Evolutionary conservation across 1,284 basidiomycete genomes (phyloP).

Genomic region (Wallemia hederae): DNA sequence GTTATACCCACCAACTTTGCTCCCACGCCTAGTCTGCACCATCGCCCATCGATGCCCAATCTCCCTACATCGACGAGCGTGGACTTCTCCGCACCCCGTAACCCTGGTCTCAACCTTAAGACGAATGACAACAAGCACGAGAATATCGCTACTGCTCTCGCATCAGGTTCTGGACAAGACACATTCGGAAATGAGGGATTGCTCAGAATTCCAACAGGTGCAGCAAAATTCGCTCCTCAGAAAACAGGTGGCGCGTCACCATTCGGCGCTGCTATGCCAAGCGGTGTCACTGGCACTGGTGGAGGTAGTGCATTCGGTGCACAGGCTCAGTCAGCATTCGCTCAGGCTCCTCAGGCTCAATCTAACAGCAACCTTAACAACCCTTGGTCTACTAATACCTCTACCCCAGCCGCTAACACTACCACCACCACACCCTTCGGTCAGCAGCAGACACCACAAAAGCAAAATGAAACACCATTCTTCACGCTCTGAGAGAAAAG

Average conservation of each 20-base stretch:
- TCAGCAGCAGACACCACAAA: not conserved
- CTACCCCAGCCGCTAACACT: not conserved
- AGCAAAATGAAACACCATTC: not conserved
- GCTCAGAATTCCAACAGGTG: slow-evolving; percentile 21
- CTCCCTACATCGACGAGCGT: slow-evolving; percentile 1
- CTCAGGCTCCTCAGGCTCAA: not conserved
- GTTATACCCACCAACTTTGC: slow-evolving; percentile 2
- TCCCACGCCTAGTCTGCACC: slow-evolving; percentile 5
- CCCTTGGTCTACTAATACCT: not conserved
- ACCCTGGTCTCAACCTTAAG: not conserved
- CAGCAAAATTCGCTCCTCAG: not conserved
- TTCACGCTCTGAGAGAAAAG: not conserved
- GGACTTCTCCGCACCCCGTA: not conserved
- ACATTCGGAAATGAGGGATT: slow-evolving; percentile 71
- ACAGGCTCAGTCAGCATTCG: not conserved
- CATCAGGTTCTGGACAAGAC: slow-evolving; percentile 20
- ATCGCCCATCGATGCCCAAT: slow-evolving; percentile 6
- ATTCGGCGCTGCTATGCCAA: not conserved
- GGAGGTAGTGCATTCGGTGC: not conserved
- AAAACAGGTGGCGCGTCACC: not conserved
- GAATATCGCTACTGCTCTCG: slow-evolving; percentile 9
- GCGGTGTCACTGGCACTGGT: not conserved
- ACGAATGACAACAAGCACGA: not conserved
- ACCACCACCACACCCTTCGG: not conserved
- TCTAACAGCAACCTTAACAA: not conserved